Conservation (phyloP, 768 basidiomycete genomes). For the Pleurotus cornucopiae region DNA sequence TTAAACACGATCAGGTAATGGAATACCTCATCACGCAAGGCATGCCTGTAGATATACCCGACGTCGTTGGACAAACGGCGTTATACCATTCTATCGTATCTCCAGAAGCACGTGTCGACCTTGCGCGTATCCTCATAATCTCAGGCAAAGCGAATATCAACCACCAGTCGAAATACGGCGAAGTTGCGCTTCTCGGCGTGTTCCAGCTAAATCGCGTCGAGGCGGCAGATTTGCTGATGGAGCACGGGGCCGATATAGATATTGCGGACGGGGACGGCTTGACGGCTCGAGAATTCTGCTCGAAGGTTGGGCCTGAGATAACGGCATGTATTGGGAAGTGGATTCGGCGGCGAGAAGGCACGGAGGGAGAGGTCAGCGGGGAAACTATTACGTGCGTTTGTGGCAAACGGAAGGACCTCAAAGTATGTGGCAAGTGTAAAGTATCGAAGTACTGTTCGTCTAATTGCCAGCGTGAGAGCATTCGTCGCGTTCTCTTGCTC, state of each 20-base stretch:
- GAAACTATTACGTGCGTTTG: slow-evolving; percentile 29
- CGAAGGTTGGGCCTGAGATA: slow-evolving; percentile 33
- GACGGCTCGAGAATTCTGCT: slow-evolving; percentile 24
- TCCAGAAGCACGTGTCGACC: neutral
- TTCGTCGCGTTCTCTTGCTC: no score
- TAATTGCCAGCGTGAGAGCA: slow-evolving; percentile 47
- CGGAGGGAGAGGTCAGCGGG: slow-evolving; percentile 37
- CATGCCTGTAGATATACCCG: slow-evolving; percentile 33
- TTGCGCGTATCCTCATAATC: slow-evolving; percentile 25
- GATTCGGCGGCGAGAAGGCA: slow-evolving; percentile 42
- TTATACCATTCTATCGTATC: slow-evolving; percentile 30
- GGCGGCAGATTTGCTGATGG: slow-evolving; percentile 42
- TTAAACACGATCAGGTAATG: slow-evolving; percentile 31
- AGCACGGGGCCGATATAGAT: slow-evolving; percentile 42
- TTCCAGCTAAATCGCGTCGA: slow-evolving; percentile 24
- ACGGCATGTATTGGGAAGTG: slow-evolving; percentile 41
- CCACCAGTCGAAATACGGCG: slow-evolving; percentile 44
- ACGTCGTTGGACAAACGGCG: slow-evolving; percentile 47
- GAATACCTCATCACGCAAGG: slow-evolving; percentile 37
- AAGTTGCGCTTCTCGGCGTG: slow-evolving; percentile 32
- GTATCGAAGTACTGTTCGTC: slow-evolving; percentile 47
- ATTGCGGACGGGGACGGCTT: slow-evolving; percentile 33
- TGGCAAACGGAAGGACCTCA: slow-evolving; percentile 30
- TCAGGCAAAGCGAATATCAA: slow-evolving; percentile 43
- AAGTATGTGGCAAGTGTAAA: slow-evolving; percentile 40